These are phyloP conservation scores for Malassezia dermatis DNA, from an alignment of 1,284 basidiomycete genomes.

Conservation along the genomic window DNA sequence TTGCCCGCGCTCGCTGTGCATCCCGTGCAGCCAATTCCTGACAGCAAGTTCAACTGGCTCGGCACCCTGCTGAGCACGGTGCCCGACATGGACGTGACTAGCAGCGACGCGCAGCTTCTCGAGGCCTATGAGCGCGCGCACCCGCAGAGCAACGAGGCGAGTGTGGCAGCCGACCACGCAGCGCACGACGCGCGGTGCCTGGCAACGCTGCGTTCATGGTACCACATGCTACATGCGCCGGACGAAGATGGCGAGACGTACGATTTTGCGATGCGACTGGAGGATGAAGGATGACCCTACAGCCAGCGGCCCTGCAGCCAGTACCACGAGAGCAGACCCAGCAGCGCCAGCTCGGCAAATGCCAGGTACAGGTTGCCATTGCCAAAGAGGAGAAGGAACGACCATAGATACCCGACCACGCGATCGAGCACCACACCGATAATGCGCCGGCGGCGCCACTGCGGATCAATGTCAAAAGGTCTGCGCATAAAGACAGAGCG, in stretches of 20 bases:
- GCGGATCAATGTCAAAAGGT: slow-evolving; percentile 32
- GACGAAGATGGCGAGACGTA: slow-evolving; percentile 29
- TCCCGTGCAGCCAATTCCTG: slow-evolving; percentile 26
- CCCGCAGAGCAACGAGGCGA: slow-evolving; percentile 10
- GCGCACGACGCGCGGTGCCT: slow-evolving; percentile 27
- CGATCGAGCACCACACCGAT: slow-evolving; percentile 61
- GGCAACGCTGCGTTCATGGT: slow-evolving; percentile 26
- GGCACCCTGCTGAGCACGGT: slow-evolving; percentile 34
- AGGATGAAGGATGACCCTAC: slow-evolving; percentile 14
- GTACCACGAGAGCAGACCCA: slow-evolving; percentile 27
- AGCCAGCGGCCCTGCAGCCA: slow-evolving; percentile 18
- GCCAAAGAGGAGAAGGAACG: slow-evolving; percentile 61
- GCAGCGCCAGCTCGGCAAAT: slow-evolving; percentile 25
- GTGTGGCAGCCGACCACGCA: slow-evolving; percentile 19
- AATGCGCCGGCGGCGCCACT: slow-evolving; percentile 56
- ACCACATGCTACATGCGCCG: slow-evolving; percentile 28
- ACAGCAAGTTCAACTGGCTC: slow-evolving; percentile 33
- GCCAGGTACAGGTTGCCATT: slow-evolving; percentile 55
- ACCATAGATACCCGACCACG: slow-evolving; percentile 64
- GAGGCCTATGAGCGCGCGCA: slow-evolving; percentile 19
- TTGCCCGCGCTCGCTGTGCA: slow-evolving; percentile 26
- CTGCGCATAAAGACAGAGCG: slow-evolving; percentile 14
- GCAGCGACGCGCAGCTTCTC: slow-evolving; percentile 21
- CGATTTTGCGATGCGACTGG: slow-evolving; percentile 26
- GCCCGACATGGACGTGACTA: slow-evolving; percentile 25